phyloP scores from a whole-genome alignment of 2,329 filamentous ascomycete species.

The Colletotrichum noveboracense region DNA sequence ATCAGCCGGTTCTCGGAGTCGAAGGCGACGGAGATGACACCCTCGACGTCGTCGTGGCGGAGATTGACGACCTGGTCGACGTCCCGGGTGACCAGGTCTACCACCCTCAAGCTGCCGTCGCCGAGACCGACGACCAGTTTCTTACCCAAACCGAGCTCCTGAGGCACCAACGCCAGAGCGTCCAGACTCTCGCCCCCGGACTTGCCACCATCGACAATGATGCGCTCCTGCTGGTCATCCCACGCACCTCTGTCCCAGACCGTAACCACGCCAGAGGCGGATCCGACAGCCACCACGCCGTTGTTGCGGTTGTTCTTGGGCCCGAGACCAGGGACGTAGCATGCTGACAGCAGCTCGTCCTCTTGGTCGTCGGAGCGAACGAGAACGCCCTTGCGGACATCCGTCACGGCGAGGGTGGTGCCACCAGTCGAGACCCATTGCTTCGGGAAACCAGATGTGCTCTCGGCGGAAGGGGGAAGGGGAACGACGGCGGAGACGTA shows the following conservation, averaged over 20 bases:
- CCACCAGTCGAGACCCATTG: conserved; percentile 96
- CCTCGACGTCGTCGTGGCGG: conserved; percentile 85
- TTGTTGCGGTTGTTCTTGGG: conserved; percentile 70
- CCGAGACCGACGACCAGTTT: conserved; percentile 82
- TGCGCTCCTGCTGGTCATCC: conserved; percentile 93
- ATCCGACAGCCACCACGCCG: conserved; percentile 78
- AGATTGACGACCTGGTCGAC: conserved; percentile 67
- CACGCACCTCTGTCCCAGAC: conserved; percentile 94
- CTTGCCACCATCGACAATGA: conserved; percentile 72
- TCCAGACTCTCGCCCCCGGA: conserved; percentile 80
- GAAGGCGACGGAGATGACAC: conserved; percentile 81
- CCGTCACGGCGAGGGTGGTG: conserved; percentile 88
- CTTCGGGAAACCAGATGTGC: conserved; percentile 88
- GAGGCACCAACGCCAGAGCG: conserved; percentile 74
- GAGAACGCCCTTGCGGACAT: conserved; percentile 84
- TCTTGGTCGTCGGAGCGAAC: conserved; percentile 94
- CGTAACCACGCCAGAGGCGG: conserved; percentile 80
- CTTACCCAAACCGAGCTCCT: conserved; percentile 72
- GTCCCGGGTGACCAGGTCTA: conserved; percentile 76
- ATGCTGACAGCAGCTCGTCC: conserved; percentile 85
- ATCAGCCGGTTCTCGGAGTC: conserved; percentile 88
- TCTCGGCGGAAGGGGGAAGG: conserved; percentile 78
- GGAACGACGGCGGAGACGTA: conserved; percentile 90
- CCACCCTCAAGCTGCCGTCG: conserved; percentile 79
- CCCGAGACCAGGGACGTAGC: conserved; percentile 78